Base-by-base conservation (phyloP, 108 stramenopile genomes). In the Licmophora abbreviata region DNA sequence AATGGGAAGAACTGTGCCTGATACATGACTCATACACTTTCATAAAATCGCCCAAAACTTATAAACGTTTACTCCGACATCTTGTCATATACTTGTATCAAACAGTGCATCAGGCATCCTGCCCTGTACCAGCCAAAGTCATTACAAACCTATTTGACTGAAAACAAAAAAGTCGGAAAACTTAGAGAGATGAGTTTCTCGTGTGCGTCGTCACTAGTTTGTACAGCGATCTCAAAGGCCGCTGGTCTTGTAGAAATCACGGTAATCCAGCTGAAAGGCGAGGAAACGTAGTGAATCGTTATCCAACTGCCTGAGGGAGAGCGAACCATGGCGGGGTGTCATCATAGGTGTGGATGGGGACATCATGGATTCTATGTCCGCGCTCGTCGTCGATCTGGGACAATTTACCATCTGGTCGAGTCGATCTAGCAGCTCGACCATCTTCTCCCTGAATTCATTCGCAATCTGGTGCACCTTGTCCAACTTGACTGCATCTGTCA, bases 201-300 rank as follows among this genome's bases (percentile, higher is more conserved):
- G n/a, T n/a, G n/a, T n/a, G n/a, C n/a, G n/a, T n/a, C n/a, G n/a
- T n/a, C n/a, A n/a, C n/a, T n/a, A n/a, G n/a, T n/a, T n/a, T n/a
- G n/a, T n/a, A n/a, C n/a, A n/a, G n/a, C n/a, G n/a, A n/a, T n/a
- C n/a, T n/a, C n/a, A n/a, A n/a, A n/a, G n/a, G n/a, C n/a, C n/a
- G n/a, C n/a, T n/a, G n/a, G n/a, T n/a, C n/a, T 49, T 54, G 59
- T 93, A 93, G 53, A 71, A 93, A 29, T 68, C 58, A 58, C 86
- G 87, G 61, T 83, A 79, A 60, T 88, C 87, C 34, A 93, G 76
- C 46, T 88, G 80, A 53, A 85, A 86, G 2, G 77, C 74, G 27
- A 93, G 69, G 46, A 83, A 93, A 0, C 74, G 56, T 37, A 88
- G 63, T 1, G 85, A 59, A 55, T 93, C 85, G 43, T 82, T 56